Percentiles rank a stretch among this genome's conserved stretches.
phyloP scores from a whole-genome alignment of 2,329 filamentous ascomycete genomes.

The Mycosphaerella sp. region DNA sequence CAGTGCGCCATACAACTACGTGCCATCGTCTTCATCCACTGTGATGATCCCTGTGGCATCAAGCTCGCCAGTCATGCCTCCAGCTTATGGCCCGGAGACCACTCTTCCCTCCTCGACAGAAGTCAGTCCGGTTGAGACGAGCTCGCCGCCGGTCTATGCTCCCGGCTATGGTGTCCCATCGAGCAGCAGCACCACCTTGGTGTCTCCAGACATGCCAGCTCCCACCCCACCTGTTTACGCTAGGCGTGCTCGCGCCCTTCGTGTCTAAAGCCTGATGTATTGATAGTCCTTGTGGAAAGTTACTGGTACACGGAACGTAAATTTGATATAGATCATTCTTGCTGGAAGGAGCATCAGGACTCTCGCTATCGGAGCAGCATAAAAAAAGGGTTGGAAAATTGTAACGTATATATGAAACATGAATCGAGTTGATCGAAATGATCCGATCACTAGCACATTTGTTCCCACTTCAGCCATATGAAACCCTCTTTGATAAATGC shows the following conservation, averaged over 20 bases:
- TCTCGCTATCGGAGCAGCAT: too few relatives aligned
- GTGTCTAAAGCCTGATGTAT: neutral
- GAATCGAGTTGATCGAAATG: too few relatives aligned
- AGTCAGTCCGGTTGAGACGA: conserved; percentile 4
- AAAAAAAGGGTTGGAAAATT: too few relatives aligned
- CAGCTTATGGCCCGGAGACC: neutral
- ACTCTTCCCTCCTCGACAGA: conserved; percentile 1
- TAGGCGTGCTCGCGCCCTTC: neutral
- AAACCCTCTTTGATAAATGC: too few relatives aligned
- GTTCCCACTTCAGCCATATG: too few relatives aligned
- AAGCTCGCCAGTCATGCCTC: neutral
- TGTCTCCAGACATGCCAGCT: neutral
- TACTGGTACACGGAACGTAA: neutral
- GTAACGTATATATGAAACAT: too few relatives aligned
- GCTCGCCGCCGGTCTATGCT: neutral
- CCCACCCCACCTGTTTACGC: neutral
- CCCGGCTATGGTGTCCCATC: neutral
- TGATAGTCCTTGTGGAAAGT: neutral
- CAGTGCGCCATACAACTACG: neutral
- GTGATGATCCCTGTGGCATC: neutral
- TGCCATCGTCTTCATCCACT: neutral
- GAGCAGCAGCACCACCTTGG: neutral
- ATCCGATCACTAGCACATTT: too few relatives aligned
- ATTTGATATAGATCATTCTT: neutral
- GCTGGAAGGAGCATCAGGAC: neutral